These are phyloP conservation scores for Vishniacozyma victoriae DNA, from an alignment of 768 basidiomycete species.

Conservation along the genomic window DNA sequence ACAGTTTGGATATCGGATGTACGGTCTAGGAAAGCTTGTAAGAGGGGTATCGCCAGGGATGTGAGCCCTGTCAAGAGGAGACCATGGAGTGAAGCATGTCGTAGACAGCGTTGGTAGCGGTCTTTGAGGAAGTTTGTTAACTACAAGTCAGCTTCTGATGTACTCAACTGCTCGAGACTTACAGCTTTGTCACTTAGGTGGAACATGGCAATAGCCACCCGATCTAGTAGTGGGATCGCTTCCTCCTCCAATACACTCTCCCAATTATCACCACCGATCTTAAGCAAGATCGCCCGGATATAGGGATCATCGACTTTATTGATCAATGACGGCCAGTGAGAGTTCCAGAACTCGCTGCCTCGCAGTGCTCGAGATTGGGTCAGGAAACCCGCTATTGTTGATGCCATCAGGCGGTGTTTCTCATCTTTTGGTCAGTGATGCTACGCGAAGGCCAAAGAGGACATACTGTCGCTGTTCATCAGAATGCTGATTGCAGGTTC, in stretches of 20 bases:
- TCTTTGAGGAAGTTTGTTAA: conserved; percentile 25
- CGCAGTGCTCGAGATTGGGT: conserved; percentile 17
- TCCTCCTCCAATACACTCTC: conserved; percentile 38
- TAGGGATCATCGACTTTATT: conserved; percentile 41
- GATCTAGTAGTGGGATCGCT: conserved; percentile 35
- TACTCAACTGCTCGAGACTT: conserved; percentile 4
- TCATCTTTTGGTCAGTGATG: conserved; percentile 19
- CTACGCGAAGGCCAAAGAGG: not conserved
- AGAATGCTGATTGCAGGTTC: conserved; percentile 35
- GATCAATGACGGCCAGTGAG: conserved; percentile 32
- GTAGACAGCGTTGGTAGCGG: conserved; percentile 17
- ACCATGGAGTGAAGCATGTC: conserved; percentile 19
- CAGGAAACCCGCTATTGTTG: conserved; percentile 33
- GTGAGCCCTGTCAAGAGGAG: conserved; percentile 39
- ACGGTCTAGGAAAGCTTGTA: conserved; percentile 29
- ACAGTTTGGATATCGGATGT: conserved; percentile 41
- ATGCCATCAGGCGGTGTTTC: conserved; percentile 35
- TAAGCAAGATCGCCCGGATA: conserved; percentile 36
- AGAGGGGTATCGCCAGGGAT: conserved; percentile 19
- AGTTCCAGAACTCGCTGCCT: conserved; percentile 27
- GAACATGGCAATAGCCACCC: conserved; percentile 35
- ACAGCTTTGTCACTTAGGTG: conserved; percentile 40
- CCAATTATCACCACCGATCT: conserved; percentile 40
- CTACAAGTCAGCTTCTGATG: not conserved
- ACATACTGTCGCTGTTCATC: conserved; percentile 30